Conservation (phyloP, 208 protist species). For the Sergeia podlipaevii region DNA sequence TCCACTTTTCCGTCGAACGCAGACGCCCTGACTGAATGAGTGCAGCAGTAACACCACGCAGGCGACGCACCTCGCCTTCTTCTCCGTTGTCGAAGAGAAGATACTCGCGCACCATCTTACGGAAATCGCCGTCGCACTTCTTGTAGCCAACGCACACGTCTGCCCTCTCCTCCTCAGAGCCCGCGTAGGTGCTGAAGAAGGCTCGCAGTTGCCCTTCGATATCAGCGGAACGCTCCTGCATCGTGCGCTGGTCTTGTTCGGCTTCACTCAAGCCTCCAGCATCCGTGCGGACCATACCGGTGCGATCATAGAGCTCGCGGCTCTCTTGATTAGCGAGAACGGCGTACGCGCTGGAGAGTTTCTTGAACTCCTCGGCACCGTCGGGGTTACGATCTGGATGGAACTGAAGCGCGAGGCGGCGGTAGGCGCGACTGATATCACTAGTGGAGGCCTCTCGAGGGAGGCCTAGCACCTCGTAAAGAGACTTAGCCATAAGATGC, state of each 20-base stretch:
- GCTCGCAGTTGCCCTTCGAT: constrained; percentile 45
- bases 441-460: constrained; percentile 22
- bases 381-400: constrained; percentile 89
- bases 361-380: constrained; percentile 80
- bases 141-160: constrained; percentile 53
- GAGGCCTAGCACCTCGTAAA: constrained; percentile 64
- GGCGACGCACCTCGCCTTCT: constrained; percentile 42
- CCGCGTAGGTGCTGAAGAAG: constrained; percentile 78
- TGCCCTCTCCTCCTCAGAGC: constrained; percentile 54
- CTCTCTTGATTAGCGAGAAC: constrained; percentile 94
- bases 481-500: constrained; percentile 12
- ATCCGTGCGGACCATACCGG: constrained; percentile 40
- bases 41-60: constrained; percentile 27
- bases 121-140: constrained; percentile 69
- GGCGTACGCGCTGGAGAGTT: constrained; percentile 95
- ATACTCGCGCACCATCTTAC: constrained; percentile 60
- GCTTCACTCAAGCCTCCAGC: constrained; percentile 2
- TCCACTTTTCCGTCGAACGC: constrained; percentile 27
- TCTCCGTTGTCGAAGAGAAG: constrained; percentile 80
- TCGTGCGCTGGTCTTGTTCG: constrained; percentile 9
- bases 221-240: constrained; percentile 66
- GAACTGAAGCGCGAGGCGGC: constrained; percentile 69
- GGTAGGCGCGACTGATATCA: constrained; percentile 72
- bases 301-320: constrained; percentile 95
- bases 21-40: constrained; percentile 35